Evolutionary conservation across 768 basidiomycete species (phyloP).

Genomic region (Auricularia auricula-judae): DNA sequence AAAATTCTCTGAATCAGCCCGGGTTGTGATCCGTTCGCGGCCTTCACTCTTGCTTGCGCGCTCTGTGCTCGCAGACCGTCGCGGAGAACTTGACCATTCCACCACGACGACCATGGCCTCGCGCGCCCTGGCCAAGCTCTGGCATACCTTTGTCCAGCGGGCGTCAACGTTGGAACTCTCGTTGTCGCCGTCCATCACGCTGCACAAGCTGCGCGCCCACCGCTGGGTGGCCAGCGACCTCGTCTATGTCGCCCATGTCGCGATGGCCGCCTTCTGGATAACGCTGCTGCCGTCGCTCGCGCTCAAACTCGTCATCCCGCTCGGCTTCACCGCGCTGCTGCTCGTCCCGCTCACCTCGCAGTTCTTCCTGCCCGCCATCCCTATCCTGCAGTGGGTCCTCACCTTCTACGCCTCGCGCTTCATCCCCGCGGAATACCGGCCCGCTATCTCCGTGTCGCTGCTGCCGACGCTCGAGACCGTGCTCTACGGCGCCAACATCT

Average conservation of each 20-base stretch:
- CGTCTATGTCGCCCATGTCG: slow-evolving; percentile 53
- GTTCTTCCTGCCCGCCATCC: slow-evolving; percentile 82
- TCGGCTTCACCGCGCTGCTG: slow-evolving; percentile 56
- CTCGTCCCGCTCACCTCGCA: slow-evolving; percentile 80
- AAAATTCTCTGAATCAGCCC: too few relatives aligned
- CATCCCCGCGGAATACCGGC: slow-evolving; percentile 67
- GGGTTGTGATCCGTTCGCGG: too few relatives aligned
- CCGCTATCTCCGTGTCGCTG: slow-evolving; percentile 79
- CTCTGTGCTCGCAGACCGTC: too few relatives aligned
- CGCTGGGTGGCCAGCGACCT: slow-evolving; percentile 44
- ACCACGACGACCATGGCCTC: background rate
- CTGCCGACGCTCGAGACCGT: slow-evolving; percentile 92
- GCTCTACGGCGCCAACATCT: slow-evolving; percentile 95
- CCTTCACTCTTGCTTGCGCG: too few relatives aligned
- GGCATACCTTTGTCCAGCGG: slow-evolving; percentile 45
- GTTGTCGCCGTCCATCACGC: slow-evolving; percentile 54
- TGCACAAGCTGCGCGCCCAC: slow-evolving; percentile 47
- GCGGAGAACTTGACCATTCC: background rate
- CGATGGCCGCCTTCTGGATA: slow-evolving; percentile 60
- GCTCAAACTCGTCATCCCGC: slow-evolving; percentile 65
- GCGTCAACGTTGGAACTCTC: slow-evolving; percentile 66
- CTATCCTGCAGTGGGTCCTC: slow-evolving; percentile 78
- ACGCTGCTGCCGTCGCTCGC: slow-evolving; percentile 67
- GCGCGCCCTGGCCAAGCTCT: slow-evolving; percentile 13
- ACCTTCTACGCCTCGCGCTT: slow-evolving; percentile 80